phyloP scores from a whole-genome alignment of 768 basidiomycete species.

The Russula virescens region DNA sequence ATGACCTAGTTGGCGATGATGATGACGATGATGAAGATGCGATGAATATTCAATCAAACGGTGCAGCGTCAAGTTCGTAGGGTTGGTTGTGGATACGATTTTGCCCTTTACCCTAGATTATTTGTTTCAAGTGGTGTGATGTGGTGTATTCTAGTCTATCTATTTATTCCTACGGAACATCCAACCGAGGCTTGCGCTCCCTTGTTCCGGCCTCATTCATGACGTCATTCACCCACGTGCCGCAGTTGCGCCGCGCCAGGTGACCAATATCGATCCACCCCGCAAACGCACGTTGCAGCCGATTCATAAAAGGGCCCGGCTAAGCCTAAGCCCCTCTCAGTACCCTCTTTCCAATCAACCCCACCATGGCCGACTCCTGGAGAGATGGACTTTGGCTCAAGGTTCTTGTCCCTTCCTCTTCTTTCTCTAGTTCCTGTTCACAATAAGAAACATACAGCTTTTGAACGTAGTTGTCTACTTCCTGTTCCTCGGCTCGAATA shows the following conservation, averaged over 20 bases:
- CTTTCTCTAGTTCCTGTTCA: background rate
- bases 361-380: slow-evolving; percentile 41
- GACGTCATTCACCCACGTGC: slow-evolving; percentile 13
- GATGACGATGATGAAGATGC: slow-evolving; percentile 30
- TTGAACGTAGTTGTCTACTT: slow-evolving; percentile 80
- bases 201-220: background rate
- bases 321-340: background rate
- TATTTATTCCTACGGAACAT: no score
- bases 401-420: slow-evolving; percentile 32
- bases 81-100: no score
- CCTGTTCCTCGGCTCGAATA: slow-evolving; percentile 83
- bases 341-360: background rate
- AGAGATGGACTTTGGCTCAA: slow-evolving; percentile 80
- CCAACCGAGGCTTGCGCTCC: no score
- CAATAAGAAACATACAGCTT: slow-evolving; percentile 35
- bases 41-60: slow-evolving; percentile 16
- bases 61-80: slow-evolving; percentile 7
- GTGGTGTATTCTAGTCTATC: background rate
- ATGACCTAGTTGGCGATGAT: slow-evolving; percentile 47
- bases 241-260: no score
- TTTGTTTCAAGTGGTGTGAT: background rate
- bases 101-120: background rate
- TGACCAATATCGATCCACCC: background rate
- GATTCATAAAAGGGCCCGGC: background rate
- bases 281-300: background rate